phyloP scores from a whole-genome alignment of 2,329 filamentous ascomycete species.

The Rutstroemia sydowiana region DNA sequence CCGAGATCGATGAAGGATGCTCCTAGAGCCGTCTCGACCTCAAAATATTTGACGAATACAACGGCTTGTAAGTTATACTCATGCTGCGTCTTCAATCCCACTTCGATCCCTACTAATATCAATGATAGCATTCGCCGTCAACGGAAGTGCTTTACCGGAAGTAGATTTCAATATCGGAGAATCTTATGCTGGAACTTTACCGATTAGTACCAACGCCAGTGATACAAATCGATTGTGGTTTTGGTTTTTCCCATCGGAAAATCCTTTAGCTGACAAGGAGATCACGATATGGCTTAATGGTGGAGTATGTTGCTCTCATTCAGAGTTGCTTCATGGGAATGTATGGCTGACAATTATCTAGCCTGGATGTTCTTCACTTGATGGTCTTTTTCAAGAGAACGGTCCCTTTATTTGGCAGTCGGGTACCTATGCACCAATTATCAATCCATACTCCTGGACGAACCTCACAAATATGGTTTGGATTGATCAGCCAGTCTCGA shows the following conservation, averaged over 20 bases:
- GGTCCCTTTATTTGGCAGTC: slow-evolving; percentile 26
- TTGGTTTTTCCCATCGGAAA: slow-evolving; percentile 48
- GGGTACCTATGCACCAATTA: slow-evolving; percentile 22
- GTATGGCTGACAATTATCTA: background rate
- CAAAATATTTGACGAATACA: slow-evolving; percentile 16
- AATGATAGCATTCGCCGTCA: slow-evolving; percentile 23
- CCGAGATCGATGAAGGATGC: slow-evolving; percentile 11
- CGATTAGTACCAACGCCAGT: slow-evolving; percentile 42
- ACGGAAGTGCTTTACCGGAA: slow-evolving; percentile 25
- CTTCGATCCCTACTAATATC: background rate
- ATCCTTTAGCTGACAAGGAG: slow-evolving; percentile 39
- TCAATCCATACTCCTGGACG: slow-evolving; percentile 25
- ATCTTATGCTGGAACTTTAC: slow-evolving; percentile 36
- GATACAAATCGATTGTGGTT: slow-evolving; percentile 43
- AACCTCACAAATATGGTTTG: slow-evolving; percentile 27
- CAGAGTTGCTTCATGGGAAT: background rate
- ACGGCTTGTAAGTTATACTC: slow-evolving; percentile 13
- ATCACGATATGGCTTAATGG: slow-evolving; percentile 79
- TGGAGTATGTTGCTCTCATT: slow-evolving; percentile 42
- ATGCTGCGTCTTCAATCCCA: no score
- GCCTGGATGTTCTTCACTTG: slow-evolving; percentile 86
- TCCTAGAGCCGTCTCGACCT: slow-evolving; percentile 10
- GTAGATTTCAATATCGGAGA: slow-evolving; percentile 28
- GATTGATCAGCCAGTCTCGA: slow-evolving; percentile 27
- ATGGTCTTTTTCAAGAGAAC: slow-evolving; percentile 67